Conservation (phyloP, 202 grass and related monocot species). For the Brachypodium distachyon region DNA sequence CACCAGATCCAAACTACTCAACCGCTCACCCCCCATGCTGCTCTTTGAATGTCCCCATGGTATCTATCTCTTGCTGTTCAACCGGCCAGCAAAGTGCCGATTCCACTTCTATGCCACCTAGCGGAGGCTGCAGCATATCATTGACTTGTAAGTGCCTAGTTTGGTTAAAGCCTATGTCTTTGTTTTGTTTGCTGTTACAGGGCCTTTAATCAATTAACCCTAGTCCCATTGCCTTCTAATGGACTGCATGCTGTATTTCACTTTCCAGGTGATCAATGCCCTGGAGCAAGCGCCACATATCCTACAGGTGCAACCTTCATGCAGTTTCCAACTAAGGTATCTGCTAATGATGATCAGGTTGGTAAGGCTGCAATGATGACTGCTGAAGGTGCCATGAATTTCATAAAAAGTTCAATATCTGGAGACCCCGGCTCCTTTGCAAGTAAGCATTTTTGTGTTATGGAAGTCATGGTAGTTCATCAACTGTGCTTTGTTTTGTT, state of each 20-base stretch:
- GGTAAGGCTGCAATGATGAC: conserved; percentile 45
- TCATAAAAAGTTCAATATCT: conserved; percentile 38
- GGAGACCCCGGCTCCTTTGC: conserved; percentile 6
- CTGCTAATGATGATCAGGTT: conserved; percentile 24
- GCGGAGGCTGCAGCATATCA: conserved; percentile 29
- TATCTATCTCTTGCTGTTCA: conserved; percentile 47
- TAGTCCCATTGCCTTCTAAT: neutral
- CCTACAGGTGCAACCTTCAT: conserved; percentile 27
- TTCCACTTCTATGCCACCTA: conserved; percentile 28
- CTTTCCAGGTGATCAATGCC: conserved; percentile 61
- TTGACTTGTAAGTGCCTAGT: conserved; percentile 29
- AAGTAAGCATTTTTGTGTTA: conserved; percentile 30
- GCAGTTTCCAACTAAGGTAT: conserved; percentile 16
- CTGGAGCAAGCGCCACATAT: conserved; percentile 35
- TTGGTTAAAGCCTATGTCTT: neutral
- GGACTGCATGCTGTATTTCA: conserved; percentile 9
- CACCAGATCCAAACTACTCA: conserved; percentile 30
- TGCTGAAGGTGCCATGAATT: conserved; percentile 50
- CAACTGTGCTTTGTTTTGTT: neutral
- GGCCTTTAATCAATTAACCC: neutral
- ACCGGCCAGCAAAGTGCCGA: conserved; percentile 22
- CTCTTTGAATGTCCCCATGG: conserved; percentile 37
- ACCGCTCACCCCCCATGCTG: conserved; percentile 30
- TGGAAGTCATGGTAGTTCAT: neutral
- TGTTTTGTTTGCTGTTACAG: conserved; percentile 10